Evolutionary conservation across 208 protist genomes (phyloP), one percentile per base, ranked within the genome.

Genomic region (Acanthamoeba healyi): DNA sequence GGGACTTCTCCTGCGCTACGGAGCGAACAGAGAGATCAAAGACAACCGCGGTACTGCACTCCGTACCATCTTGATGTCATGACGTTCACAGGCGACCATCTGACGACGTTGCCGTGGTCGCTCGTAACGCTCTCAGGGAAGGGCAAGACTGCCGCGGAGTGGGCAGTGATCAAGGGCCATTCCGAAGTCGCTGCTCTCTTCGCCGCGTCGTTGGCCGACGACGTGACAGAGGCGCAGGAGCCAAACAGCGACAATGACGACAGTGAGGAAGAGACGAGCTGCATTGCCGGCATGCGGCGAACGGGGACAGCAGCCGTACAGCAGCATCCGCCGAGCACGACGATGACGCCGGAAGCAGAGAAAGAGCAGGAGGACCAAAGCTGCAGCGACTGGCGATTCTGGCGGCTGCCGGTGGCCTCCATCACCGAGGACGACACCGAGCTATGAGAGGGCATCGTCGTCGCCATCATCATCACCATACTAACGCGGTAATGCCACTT

Each of bases 91-190:
- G n/a, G n/a, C n/a, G n/a, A n/a, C 54, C 22, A 61, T 61, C 12
- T 61, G 22, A 26, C 29, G 29, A 67, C 65, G n/a, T 74, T 26
- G 36, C 36, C 61, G 56, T n/a, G 29, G 9, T 9, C 56, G 12
- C 17, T 14, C 56, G 56, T 24, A 15, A 32, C 1, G 24, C 56
- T 63, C 24, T 36, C 70, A 81, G 70, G 70, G 40, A 89, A 89
- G 38, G 81, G 81, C n/a, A 89, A 89, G 54, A 89, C 81, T 9
- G 81, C 81, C 54, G 34, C 17, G 32, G 49, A 89, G 81, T 89
- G 81, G 81, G 81, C 81, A 14, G 15, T 14, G n/a, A 63, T 63
- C 32, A 56, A 61, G 81, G 81, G 54, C 26, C 54, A 67, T 9
- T 22, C 0, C 3, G 51, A 89, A 29, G 49, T 89, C n/a, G 81